Base-by-base conservation (phyloP, 495 filamentous ascomycete species). In the Penicillium antarcticum region DNA sequence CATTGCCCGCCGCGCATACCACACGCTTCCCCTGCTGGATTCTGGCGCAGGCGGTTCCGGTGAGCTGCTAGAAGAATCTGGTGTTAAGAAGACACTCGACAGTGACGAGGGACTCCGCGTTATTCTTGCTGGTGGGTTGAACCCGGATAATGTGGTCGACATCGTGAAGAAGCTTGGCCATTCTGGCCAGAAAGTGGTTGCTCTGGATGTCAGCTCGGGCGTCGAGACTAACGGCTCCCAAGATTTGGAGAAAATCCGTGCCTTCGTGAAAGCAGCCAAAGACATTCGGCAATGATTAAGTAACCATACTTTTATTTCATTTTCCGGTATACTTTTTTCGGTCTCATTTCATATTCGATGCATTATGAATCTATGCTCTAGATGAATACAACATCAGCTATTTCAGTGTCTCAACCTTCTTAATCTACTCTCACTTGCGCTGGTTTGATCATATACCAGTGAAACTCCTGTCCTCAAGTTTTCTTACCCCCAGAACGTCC, bases 121-220 rank as follows among this genome's bases (percentile, higher is more conserved):
- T 1, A 63, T 96, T 44, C 70, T 98, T 18, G 94, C 94, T 14
- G 94, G 94, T 13, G 94, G 94, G 0, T 62, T 98, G 24, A 79
- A 81, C 37, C 79, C 88, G 3, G 77, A 80, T 2, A 97, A 96
- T 68, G 87, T 97, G 6, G 69, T 67, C 2, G 74, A 80, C 12
- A 74, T 79, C 4, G 69, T 98, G 1, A 61, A 70, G 5, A 74
- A 76, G 21, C 66, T 88, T 29, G 84, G 82, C 4, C 59, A 75
- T 13, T 67, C 76, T 6, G 76, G 72, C 21, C 68, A 71, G 4
- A 77, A 84, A 60, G 81, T 97, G 3, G 72, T 89, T 33, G 92
- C 85, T 2, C 86, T 99, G 33, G 94, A 99, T 74, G 88, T 96
- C 4, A 95, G 91, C 62, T 95, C 88, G 60, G 94, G 94, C 0